These are phyloP conservation scores for Aspergillus sp. DNA, from an alignment of 2,329 filamentous ascomycete genomes.

Conservation along the genomic window DNA sequence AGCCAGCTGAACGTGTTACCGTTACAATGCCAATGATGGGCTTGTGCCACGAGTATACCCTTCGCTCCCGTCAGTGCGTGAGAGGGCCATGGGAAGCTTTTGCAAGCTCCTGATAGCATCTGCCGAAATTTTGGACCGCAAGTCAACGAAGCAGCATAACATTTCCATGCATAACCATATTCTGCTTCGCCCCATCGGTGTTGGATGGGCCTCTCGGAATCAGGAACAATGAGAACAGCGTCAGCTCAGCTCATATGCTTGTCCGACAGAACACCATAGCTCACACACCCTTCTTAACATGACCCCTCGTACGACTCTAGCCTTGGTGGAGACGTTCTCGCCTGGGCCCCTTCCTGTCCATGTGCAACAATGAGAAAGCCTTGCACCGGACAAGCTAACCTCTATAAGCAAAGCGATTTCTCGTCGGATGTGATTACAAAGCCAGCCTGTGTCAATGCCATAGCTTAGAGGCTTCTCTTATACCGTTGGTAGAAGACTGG, in stretches of 20 bases:
- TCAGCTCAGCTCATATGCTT: background rate
- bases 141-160: background rate
- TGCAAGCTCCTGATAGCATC: background rate
- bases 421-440: background rate
- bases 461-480: background rate
- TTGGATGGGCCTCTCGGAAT: background rate
- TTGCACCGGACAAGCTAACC: background rate
- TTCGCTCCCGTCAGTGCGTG: background rate
- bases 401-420: background rate
- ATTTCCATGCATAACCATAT: background rate
- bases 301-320: background rate
- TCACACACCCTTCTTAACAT: background rate
- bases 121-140: background rate
- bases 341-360: background rate
- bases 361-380: background rate
- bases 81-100: background rate
- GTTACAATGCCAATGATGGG: slow-evolving; percentile 4
- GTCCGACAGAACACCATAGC: background rate
- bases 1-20: slow-evolving; percentile 5
- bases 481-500: background rate
- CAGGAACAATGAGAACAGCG: background rate
- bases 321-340: background rate
- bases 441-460: background rate
- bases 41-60: background rate
- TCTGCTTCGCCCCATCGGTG: background rate